Evolutionary conservation across 2,329 filamentous ascomycete species (phyloP).

Genomic region (Arachnomyces sp.): DNA sequence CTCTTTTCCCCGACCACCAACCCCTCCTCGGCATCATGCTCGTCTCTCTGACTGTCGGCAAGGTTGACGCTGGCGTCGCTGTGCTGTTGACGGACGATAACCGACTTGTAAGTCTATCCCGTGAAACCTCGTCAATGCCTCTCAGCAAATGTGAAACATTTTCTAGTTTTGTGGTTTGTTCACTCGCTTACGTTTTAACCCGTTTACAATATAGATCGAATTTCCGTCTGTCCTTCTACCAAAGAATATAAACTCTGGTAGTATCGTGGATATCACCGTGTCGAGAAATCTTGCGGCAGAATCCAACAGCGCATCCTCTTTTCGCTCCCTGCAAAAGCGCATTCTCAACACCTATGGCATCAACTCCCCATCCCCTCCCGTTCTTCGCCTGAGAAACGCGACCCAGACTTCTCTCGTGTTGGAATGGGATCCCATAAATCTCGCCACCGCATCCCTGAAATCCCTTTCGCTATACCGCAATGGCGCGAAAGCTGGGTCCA

Average conservation of each 20-base stretch:
- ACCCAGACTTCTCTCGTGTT: slow-evolving; percentile 98
- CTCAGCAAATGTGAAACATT: not conserved
- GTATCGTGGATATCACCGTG: slow-evolving; percentile 96
- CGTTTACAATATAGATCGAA: slow-evolving; percentile 63
- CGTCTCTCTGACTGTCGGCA: slow-evolving; percentile 95
- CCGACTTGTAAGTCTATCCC: slow-evolving; percentile 62
- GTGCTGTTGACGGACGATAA: slow-evolving; percentile 96
- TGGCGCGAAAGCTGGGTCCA: slow-evolving; percentile 91
- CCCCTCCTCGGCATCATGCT: slow-evolving; percentile 56
- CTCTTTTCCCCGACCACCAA: not conserved
- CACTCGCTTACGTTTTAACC: not conserved
- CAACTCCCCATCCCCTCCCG: slow-evolving; percentile 64
- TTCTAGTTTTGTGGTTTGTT: slow-evolving; percentile 7
- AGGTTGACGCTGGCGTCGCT: slow-evolving; percentile 97
- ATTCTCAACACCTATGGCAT: slow-evolving; percentile 85
- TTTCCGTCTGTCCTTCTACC: slow-evolving; percentile 97
- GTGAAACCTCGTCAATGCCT: slow-evolving; percentile 5
- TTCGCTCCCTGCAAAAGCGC: slow-evolving; percentile 76
- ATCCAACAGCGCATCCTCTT: slow-evolving; percentile 62
- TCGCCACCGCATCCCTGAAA: slow-evolving; percentile 85
- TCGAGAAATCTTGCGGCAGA: slow-evolving; percentile 78
- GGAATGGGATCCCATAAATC: slow-evolving; percentile 92
- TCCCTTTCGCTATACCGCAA: slow-evolving; percentile 90
- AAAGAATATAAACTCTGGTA: slow-evolving; percentile 88
- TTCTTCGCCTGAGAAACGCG: slow-evolving; percentile 87